A percentile compares a stretch with the other conserved stretches of the same genome.
Evolutionary conservation across 2,329 filamentous ascomycete species (phyloP).

Genomic region (Alternaria longipes): DNA sequence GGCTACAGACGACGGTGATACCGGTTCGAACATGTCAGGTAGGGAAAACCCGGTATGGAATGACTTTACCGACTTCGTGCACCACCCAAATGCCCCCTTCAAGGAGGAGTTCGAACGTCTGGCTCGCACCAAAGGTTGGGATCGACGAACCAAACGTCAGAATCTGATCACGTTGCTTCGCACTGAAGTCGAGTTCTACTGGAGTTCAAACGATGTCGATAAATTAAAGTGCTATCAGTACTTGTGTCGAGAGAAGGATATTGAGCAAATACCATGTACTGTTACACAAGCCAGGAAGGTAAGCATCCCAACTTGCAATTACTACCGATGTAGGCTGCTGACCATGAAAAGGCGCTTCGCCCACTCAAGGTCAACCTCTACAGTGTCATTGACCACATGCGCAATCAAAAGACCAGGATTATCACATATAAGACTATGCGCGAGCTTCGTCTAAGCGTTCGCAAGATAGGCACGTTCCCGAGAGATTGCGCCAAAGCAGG

Average conservation of each 20-base stretch:
- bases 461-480: conserved; percentile 27
- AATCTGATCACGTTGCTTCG: conserved; percentile 23
- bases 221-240: conserved; percentile 37
- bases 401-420: conserved; percentile 25
- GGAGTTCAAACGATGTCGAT: conserved; percentile 18
- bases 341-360: conserved; percentile 25
- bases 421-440: conserved; percentile 25
- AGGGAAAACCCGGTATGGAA: conserved; percentile 28
- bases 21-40: not conserved
- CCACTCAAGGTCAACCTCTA: conserved; percentile 37
- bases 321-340: not conserved
- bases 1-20: not conserved
- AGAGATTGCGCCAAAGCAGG: conserved; percentile 31
- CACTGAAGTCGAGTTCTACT: conserved; percentile 33
- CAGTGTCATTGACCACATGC: conserved; percentile 36
- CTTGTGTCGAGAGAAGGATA: conserved; percentile 36
- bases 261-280: conserved; percentile 26
- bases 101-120: conserved; percentile 32
- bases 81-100: conserved; percentile 25
- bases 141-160: not conserved
- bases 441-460: conserved; percentile 26
- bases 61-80: conserved; percentile 27
- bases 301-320: not conserved
- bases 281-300: conserved; percentile 43
- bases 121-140: conserved; percentile 23